Evolutionary conservation across 441 rosid species (phyloP), one percentile per base, ranked within the genome.

Genomic region (Jatropha multifida): DNA sequence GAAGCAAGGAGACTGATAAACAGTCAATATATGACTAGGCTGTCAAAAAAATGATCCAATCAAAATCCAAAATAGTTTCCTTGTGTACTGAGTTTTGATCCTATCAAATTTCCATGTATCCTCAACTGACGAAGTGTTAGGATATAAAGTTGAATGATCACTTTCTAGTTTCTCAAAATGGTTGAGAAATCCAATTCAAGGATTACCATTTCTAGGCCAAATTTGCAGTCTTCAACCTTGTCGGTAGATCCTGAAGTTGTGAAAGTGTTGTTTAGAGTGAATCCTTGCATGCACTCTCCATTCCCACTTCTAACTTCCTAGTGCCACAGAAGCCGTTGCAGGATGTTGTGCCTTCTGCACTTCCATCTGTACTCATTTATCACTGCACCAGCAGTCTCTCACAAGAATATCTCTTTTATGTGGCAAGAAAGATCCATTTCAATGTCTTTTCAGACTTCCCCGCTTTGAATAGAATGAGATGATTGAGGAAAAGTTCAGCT

Each of bases 401-500:
- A 54, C 20, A 0, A 54, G 20, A 54, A 17, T 54, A 14, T 54
- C 20, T 54, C 42, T 32, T 69, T 54, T 14, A 54, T 54, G 62
- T 54, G 40, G 60, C 17, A 17, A 40, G 10, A 37, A 27, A 38
- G 9, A 37, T 69, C 27, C 4, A 51, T 51, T 46, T 37, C 23
- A 11, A 52, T 27, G 32, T 52, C 26, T 20, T 9, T 52, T 48
- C 4, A n/a, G 10, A 54, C 18, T 54, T 69, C 14, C 73, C 46
- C 38, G 11, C 60, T 18, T n/a, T 37, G n/a, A 20, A 58, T 1
- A 32, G 11, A 37, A 69, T 18, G 15, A 52, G 15, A 27, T 71
- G 20, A 59, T 14, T 42, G 65, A 65, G 54, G 49, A n/a, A 71
- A 71, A 13, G 40, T 20, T 44, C 37, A 48, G 44, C 65, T 71